Conservation (phyloP, 2,329 filamentous ascomycete genomes). For the Cladosporium sp. region DNA sequence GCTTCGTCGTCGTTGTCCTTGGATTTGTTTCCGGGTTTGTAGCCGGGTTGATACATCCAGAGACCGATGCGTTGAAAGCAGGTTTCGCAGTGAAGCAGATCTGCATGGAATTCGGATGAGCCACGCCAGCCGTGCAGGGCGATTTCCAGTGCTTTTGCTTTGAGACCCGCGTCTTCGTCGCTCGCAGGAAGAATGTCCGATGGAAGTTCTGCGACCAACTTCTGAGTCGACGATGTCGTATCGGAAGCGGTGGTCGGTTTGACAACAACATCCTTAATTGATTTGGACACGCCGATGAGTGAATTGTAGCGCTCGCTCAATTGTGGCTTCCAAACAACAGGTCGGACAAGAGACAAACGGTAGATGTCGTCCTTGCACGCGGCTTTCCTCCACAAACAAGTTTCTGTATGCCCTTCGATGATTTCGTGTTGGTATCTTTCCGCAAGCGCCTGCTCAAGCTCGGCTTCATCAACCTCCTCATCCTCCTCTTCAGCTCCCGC, state of each 20-base stretch:
- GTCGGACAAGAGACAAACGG: slow-evolving; percentile 46
- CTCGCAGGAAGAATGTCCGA: slow-evolving; percentile 18
- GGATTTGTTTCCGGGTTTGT: slow-evolving; percentile 31
- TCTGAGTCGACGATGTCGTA: slow-evolving; percentile 11
- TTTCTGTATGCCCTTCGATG: slow-evolving; percentile 67
- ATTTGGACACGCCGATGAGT: slow-evolving; percentile 22
- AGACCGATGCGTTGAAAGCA: slow-evolving; percentile 85
- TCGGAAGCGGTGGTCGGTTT: slow-evolving; percentile 12
- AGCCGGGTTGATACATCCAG: slow-evolving; percentile 79
- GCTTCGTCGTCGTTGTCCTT: slow-evolving; percentile 38
- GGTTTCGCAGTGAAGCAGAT: slow-evolving; percentile 73
- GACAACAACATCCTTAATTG: slow-evolving; percentile 25
- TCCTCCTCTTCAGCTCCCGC: slow-evolving; percentile 51
- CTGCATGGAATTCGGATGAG: slow-evolving; percentile 58
- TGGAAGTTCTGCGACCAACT: slow-evolving; percentile 26
- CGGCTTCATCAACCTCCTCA: slow-evolving; percentile 21
- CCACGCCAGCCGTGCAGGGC: slow-evolving; percentile 47
- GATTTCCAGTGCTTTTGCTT: slow-evolving; percentile 27
- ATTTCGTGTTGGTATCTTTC: slow-evolving; percentile 72
- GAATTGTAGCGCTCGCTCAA: slow-evolving; percentile 27
- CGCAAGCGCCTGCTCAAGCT: slow-evolving; percentile 60
- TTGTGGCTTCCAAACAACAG: slow-evolving; percentile 31
- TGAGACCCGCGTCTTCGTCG: slow-evolving; percentile 10
- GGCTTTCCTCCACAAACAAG: slow-evolving; percentile 78
- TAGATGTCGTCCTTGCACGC: slow-evolving; percentile 79